Base-by-base conservation (phyloP, 108 stramenopile species). In the Licmophora abbreviata region DNA sequence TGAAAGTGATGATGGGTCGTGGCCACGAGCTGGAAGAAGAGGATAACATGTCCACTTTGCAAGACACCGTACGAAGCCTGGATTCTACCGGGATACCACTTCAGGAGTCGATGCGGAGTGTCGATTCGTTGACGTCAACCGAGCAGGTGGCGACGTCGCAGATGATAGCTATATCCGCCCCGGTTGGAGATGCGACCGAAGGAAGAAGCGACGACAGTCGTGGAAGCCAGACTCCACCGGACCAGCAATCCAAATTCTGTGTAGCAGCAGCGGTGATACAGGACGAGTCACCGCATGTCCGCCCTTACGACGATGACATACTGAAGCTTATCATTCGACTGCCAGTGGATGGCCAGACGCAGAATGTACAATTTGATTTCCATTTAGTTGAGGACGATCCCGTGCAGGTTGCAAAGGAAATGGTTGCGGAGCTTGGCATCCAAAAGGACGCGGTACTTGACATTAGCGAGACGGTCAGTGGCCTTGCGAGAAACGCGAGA, bases 321-420 rank as follows among this genome's bases (percentile, higher is more conserved):
- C 66, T 93, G 41, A 83, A 87, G 54, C 68, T 93, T 27, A 71
- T 79, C 5, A 56, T 93, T 15, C 80, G 76, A 8, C 73, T 89
- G 11, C 83, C 81, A 15, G 85, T 84, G 20, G 78, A 83, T 56
- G 79, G 77, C 30, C 70, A 83, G 59, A 81, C 81, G 1, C 68
- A 77, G 44, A 87, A 81, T 18, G 85, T 89, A 11, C 81, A 90
- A 59, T 93, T 93, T 52, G 74, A 74, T 7, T 93, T 86, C 61
- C 74, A 93, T 69, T 58, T 93, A 5, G 80, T 88, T 0, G 63
- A 85, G 30, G 92, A 93, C 56, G 86, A 93, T 53, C 81, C 92
- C 14, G 71, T 87, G 34, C 74, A 81, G 56, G 79, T 93, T 42
- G 88, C 84, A 15, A 79, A 79, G 44, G 92, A 93, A 67, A 86